Percentiles rank a stretch among this genome's conserved stretches.
phyloP scores from a whole-genome alignment of 805 yeast species.

The Candida hispaniensis region DNA sequence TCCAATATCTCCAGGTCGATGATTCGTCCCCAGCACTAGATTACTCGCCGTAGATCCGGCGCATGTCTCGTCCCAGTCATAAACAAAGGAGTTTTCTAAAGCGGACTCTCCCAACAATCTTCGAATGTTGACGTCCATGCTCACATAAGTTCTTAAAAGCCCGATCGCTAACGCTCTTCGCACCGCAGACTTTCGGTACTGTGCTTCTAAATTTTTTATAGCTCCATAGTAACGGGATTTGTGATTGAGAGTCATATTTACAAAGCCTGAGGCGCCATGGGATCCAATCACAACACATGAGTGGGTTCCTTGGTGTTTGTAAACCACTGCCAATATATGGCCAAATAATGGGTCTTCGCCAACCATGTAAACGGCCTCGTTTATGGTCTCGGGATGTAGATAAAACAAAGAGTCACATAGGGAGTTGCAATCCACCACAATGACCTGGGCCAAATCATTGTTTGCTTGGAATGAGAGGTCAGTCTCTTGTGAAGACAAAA shows the following conservation, averaged over 20 bases:
- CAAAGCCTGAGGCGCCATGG: slow-evolving; percentile 55
- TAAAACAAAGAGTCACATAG: slow-evolving; percentile 10
- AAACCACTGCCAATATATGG: slow-evolving; percentile 28
- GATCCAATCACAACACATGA: slow-evolving; percentile 28
- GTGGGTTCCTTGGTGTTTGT: slow-evolving; percentile 21
- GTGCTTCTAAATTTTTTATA: slow-evolving; percentile 49
- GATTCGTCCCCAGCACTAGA: slow-evolving; percentile 45
- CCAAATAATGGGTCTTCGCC: slow-evolving; percentile 31
- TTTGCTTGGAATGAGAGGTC: too few relatives aligned
- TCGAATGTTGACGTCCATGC: slow-evolving; percentile 34
- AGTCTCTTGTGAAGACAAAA: too few relatives aligned
- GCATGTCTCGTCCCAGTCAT: slow-evolving; percentile 65
- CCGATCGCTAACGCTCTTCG: slow-evolving; percentile 71
- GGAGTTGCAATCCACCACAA: slow-evolving; percentile 13
- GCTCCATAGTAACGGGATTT: slow-evolving; percentile 71
- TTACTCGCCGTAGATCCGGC: slow-evolving; percentile 72
- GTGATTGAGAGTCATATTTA: slow-evolving; percentile 45
- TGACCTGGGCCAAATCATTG: slow-evolving; percentile 5
- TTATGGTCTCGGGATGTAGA: slow-evolving; percentile 3
- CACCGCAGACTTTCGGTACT: slow-evolving; percentile 45
- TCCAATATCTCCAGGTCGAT: slow-evolving; percentile 50
- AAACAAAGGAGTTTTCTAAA: slow-evolving; percentile 15
- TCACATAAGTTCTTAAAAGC: slow-evolving; percentile 53
- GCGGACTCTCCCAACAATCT: slow-evolving; percentile 13
- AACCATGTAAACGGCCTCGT: slow-evolving; percentile 29